phyloP scores from a whole-genome alignment of 192 early-diverging fungal species.

The Linnemannia elongata region DNA sequence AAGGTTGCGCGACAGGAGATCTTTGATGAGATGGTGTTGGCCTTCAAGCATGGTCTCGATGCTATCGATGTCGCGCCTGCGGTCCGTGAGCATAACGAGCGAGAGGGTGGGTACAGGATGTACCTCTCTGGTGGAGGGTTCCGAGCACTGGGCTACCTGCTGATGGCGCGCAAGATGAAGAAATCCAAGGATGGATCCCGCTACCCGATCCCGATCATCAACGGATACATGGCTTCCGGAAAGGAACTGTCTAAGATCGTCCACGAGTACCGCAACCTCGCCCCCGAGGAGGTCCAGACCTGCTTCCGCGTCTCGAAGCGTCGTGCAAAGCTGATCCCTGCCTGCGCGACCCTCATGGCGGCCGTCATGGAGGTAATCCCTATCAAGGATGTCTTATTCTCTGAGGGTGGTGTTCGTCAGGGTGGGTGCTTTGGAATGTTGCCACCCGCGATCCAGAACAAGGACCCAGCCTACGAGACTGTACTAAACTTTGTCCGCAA shows the following conservation, averaged over 20 bases:
- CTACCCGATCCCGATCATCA: slow-evolving; percentile 70
- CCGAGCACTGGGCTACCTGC: slow-evolving; percentile 66
- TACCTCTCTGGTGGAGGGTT: slow-evolving; percentile 71
- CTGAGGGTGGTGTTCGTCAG: slow-evolving; percentile 72
- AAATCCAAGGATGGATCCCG: slow-evolving; percentile 14
- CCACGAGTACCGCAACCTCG: slow-evolving; percentile 47
- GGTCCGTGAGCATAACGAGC: slow-evolving; percentile 23
- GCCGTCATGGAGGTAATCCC: slow-evolving; percentile 59
- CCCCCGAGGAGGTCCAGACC: slow-evolving; percentile 49
- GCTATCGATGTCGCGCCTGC: slow-evolving; percentile 35
- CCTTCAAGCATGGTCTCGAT: slow-evolving; percentile 41
- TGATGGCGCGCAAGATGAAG: slow-evolving; percentile 61
- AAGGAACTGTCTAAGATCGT: slow-evolving; percentile 55
- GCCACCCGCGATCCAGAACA: slow-evolving; percentile 47
- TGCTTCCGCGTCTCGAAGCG: slow-evolving; percentile 67
- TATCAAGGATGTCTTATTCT: slow-evolving; percentile 62
- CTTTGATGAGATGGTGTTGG: slow-evolving; percentile 55
- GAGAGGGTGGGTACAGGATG: slow-evolving; percentile 55
- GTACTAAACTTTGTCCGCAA: slow-evolving; percentile 51
- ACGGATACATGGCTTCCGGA: slow-evolving; percentile 63
- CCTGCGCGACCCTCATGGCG: slow-evolving; percentile 62
- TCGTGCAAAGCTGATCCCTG: slow-evolving; percentile 69
- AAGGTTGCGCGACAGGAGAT: slow-evolving; percentile 40
- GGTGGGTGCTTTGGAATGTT: slow-evolving; percentile 65
- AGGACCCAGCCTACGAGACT: slow-evolving; percentile 64